Conservation (phyloP, 768 basidiomycete species). For the Tricholoma sp. region DNA sequence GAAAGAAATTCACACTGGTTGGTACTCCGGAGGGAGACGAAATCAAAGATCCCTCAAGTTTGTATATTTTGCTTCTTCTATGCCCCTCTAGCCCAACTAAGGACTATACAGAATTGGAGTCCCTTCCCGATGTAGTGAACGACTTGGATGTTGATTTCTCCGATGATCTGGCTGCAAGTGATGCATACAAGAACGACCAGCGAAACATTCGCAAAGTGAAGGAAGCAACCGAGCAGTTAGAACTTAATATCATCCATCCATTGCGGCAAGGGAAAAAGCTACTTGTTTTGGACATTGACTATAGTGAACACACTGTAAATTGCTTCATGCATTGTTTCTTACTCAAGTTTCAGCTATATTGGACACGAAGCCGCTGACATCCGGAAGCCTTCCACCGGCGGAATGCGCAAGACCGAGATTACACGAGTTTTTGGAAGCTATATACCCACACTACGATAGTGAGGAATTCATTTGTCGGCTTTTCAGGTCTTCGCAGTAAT, state of each 20-base stretch:
- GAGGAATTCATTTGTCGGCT: slow-evolving; percentile 12
- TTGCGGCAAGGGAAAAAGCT: slow-evolving; percentile 74
- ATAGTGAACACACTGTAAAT: slow-evolving; percentile 46
- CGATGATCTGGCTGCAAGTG: slow-evolving; percentile 49
- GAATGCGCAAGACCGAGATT: slow-evolving; percentile 83
- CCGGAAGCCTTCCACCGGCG: slow-evolving; percentile 69
- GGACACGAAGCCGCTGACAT: slow-evolving; percentile 82
- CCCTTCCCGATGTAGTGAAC: slow-evolving; percentile 67
- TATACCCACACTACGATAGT: slow-evolving; percentile 83
- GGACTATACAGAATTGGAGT: slow-evolving; percentile 46
- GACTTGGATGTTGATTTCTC: slow-evolving; percentile 82
- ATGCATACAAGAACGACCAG: slow-evolving; percentile 67
- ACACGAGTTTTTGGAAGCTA: slow-evolving; percentile 76
- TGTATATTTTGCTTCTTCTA: slow-evolving; percentile 9
- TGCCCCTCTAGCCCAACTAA: slow-evolving; percentile 1
- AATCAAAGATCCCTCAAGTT: slow-evolving; percentile 74
- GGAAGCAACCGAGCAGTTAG: slow-evolving; percentile 61
- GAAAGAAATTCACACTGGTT: slow-evolving; percentile 79
- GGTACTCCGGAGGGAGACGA: slow-evolving; percentile 86
- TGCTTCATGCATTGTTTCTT: slow-evolving; percentile 4
- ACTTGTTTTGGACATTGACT: slow-evolving; percentile 85
- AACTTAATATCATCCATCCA: slow-evolving; percentile 70
- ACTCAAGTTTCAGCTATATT: slow-evolving; percentile 52
- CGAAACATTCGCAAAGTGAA: slow-evolving; percentile 79
- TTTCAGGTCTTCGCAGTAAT: neutral